These are phyloP conservation scores for Pyrenula aspistea DNA, from an alignment of 495 filamentous ascomycete species.

Conservation along the genomic window DNA sequence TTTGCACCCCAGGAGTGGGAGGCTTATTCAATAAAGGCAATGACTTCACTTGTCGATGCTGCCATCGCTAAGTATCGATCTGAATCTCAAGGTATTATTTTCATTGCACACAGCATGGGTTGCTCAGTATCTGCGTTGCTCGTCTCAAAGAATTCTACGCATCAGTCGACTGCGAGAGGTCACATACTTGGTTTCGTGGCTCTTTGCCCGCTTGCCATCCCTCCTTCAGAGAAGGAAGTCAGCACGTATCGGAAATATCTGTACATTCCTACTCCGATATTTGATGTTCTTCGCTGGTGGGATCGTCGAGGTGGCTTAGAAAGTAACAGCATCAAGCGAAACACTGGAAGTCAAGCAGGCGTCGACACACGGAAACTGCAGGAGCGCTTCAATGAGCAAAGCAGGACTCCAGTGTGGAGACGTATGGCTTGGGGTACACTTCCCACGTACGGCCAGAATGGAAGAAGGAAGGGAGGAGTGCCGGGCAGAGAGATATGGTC, in stretches of 20 bases:
- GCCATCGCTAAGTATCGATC: constrained; percentile 64
- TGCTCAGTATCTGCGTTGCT: constrained; percentile 66
- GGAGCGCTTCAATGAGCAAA: constrained; percentile 72
- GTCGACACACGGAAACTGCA: constrained; percentile 66
- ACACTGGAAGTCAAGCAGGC: constrained; percentile 66
- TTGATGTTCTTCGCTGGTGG: constrained; percentile 68
- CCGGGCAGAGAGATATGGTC: constrained; percentile 63
- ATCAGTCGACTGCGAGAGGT: constrained; percentile 34
- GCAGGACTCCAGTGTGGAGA: constrained; percentile 66
- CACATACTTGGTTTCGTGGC: constrained; percentile 66
- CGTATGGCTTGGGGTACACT: constrained; percentile 69
- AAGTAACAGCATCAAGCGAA: constrained; percentile 66
- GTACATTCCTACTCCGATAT: constrained; percentile 54
- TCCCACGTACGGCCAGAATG: constrained; percentile 36
- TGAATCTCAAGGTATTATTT: constrained; percentile 56
- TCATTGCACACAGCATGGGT: constrained; percentile 84
- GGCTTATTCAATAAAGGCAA: constrained; percentile 64
- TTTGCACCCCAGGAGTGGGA: constrained; percentile 62
- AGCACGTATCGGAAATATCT: constrained; percentile 43
- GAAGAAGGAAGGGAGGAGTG: constrained; percentile 45
- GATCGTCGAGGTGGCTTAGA: constrained; percentile 68
- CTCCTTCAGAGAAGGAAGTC: constrained; percentile 42
- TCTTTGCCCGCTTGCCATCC: constrained; percentile 61
- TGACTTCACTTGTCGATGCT: constrained; percentile 59
- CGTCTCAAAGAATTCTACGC: constrained; percentile 45